Percentiles rank a stretch among this genome's conserved stretches.
Conservation (phyloP, 169 alveolate species). For the Eimeria praecox region DNA sequence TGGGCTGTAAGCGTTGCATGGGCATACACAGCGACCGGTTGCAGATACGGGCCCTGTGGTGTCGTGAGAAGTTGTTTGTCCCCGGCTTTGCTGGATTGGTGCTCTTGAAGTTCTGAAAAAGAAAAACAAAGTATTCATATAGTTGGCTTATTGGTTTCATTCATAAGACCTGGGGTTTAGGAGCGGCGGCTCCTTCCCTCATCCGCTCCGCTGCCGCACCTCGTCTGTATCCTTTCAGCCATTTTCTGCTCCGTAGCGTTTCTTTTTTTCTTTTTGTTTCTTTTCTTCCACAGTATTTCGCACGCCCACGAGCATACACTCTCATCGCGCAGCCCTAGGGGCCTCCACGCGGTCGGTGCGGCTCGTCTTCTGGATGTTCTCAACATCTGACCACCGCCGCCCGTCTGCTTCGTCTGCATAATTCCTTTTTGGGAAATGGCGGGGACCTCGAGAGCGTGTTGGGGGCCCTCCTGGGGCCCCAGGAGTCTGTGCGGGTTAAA, state of each 20-base stretch:
- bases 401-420: neutral
- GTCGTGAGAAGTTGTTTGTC: neutral
- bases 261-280: neutral
- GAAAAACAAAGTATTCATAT: neutral
- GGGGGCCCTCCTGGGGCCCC: conserved; percentile 38
- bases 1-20: conserved; percentile 3
- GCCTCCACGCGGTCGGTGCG: conserved; percentile 48
- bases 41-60: neutral
- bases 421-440: conserved; percentile 3
- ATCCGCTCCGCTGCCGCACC: conserved; percentile 45
- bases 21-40: neutral
- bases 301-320: neutral
- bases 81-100: neutral
- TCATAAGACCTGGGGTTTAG: neutral
- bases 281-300: neutral
- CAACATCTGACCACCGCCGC: conserved; percentile 24
- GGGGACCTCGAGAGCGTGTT: conserved; percentile 8
- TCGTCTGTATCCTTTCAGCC: neutral
- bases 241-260: neutral
- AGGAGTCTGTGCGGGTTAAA: neutral
- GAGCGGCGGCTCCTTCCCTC: conserved; percentile 51
- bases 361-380: conserved; percentile 6
- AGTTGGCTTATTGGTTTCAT: conserved; percentile 41
- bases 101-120: neutral
- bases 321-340: conserved; percentile 1